Conservation (phyloP, 768 basidiomycete genomes). For the Rhizopogon sp. region DNA sequence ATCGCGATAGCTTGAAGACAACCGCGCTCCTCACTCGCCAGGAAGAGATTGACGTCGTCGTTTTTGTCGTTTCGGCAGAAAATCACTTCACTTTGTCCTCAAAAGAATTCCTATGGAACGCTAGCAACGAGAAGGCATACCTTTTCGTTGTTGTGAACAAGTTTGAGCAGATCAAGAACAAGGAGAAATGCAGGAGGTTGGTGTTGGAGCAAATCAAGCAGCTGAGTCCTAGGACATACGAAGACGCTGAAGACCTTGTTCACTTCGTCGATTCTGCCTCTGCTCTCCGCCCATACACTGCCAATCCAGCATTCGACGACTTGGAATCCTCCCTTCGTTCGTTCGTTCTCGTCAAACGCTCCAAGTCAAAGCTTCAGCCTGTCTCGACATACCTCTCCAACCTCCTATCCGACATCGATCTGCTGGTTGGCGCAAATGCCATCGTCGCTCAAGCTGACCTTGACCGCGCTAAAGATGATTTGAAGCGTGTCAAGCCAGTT, state of each 20-base stretch:
- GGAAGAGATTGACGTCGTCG: conserved; percentile 97
- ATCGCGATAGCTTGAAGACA: conserved; percentile 91
- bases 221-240: conserved; percentile 87
- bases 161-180: conserved; percentile 92
- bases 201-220: conserved; percentile 93
- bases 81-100: conserved; percentile 98
- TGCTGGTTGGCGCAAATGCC: conserved; percentile 81
- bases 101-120: conserved; percentile 88
- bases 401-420: conserved; percentile 84
- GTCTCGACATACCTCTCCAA: conserved; percentile 88
- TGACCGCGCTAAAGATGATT: conserved; percentile 62
- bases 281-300: conserved; percentile 61
- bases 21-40: conserved; percentile 94
- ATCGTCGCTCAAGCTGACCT: conserved; percentile 81
- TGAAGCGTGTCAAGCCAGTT: conserved; percentile 68
- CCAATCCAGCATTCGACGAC: conserved; percentile 73
- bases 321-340: conserved; percentile 88
- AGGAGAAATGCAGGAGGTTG: conserved; percentile 82
- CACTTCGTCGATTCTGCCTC: conserved; percentile 95
- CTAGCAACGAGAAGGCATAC: conserved; percentile 96
- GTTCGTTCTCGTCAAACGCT: conserved; percentile 92
- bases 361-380: conserved; percentile 94
- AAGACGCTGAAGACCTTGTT: conserved; percentile 88
- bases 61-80: conserved; percentile 96
- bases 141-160: conserved; percentile 99